Conservation (phyloP, 768 basidiomycete species). For the Boletus sp. region DNA sequence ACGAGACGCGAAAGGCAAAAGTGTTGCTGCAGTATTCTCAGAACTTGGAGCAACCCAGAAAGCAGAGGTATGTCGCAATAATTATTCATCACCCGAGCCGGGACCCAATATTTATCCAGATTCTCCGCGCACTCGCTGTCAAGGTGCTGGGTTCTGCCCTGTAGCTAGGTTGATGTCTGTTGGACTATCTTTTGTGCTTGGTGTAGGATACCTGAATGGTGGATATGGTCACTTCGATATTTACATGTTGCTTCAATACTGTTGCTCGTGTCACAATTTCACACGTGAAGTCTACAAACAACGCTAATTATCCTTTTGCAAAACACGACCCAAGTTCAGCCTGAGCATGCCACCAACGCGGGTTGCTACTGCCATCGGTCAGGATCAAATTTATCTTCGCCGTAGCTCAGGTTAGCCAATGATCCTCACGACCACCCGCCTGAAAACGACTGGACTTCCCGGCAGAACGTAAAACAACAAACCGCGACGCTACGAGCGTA, state of each 20-base stretch:
- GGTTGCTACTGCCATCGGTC: background rate
- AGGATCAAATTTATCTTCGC: background rate
- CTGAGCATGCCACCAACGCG: slow-evolving; percentile 16
- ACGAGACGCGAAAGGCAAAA: slow-evolving; percentile 92
- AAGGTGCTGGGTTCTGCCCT: slow-evolving; percentile 77
- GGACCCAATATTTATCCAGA: slow-evolving; percentile 40
- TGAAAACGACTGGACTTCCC: slow-evolving; percentile 4
- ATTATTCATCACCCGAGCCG: background rate
- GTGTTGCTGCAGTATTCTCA: slow-evolving; percentile 84
- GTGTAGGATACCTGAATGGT: slow-evolving; percentile 10
- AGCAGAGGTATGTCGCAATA: slow-evolving; percentile 64
- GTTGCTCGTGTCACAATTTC: background rate
- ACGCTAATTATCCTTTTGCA: background rate
- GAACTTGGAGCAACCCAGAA: slow-evolving; percentile 76
- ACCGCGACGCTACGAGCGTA: slow-evolving; percentile 17
- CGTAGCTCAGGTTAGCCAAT: slow-evolving; percentile 18
- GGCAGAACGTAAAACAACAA: slow-evolving; percentile 13
- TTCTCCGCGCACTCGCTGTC: slow-evolving; percentile 75
- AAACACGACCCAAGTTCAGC: background rate
- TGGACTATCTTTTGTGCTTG: background rate
- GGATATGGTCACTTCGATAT: background rate
- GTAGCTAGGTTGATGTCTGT: slow-evolving; percentile 4
- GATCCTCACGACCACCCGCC: slow-evolving; percentile 1
- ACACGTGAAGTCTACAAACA: too few relatives aligned
- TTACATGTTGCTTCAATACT: background rate